These are phyloP conservation scores for Trichoderma asperelloides DNA, from an alignment of 495 filamentous ascomycete species.

Conservation along the genomic window DNA sequence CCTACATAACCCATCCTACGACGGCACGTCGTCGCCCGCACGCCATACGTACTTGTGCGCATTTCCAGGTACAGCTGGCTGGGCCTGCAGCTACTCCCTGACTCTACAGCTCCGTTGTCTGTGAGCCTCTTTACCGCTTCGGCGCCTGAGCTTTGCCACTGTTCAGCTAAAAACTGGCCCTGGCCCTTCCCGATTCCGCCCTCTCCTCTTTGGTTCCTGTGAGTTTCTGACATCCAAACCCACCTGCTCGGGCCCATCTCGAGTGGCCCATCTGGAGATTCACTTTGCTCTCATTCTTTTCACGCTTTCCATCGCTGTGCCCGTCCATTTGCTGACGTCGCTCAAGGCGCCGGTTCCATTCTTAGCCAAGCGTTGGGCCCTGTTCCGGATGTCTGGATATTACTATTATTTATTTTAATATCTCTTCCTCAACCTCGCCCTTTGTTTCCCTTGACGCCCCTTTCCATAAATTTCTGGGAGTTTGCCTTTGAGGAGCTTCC, in stretches of 20 bases:
- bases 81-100: slow-evolving; percentile 1
- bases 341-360: neutral
- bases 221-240: neutral
- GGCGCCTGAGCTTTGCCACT: slow-evolving; percentile 4
- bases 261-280: neutral
- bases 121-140: slow-evolving; percentile 4
- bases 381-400: slow-evolving; percentile 1
- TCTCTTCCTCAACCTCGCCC: neutral
- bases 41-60: neutral
- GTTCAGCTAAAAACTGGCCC: neutral
- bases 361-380: neutral
- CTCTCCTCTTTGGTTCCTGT: slow-evolving; percentile 2
- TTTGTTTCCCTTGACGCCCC: neutral
- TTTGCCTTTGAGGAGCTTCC: neutral
- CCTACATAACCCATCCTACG: no score
- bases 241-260: neutral
- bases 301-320: neutral
- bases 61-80: neutral
- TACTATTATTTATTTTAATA: neutral
- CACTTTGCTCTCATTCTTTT: neutral
- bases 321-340: neutral
- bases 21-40: neutral
- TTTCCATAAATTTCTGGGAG: neutral
- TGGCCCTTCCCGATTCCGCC: slow-evolving; percentile 1
- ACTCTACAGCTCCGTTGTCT: neutral